These are phyloP conservation scores for Corylus avellana DNA, from an alignment of 306 rosid species.

Conservation along the genomic window DNA sequence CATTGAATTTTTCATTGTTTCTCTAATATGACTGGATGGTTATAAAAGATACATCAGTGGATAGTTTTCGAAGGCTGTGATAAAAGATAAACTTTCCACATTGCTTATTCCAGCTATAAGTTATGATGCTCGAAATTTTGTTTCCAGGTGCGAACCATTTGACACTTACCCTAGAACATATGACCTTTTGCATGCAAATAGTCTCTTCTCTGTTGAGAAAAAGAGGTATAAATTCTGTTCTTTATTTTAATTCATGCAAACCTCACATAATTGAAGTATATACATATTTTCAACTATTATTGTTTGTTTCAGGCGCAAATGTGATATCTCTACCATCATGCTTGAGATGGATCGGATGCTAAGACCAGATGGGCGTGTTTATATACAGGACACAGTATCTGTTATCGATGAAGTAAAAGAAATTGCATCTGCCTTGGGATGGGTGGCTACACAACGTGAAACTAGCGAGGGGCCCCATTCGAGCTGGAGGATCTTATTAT, in stretches of 20 bases:
- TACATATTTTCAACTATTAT: background rate
- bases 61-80: background rate
- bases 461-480: slow-evolving; percentile 91
- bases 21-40: background rate
- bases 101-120: background rate
- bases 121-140: slow-evolving; percentile 22
- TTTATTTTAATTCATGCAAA: background rate
- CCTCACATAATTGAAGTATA: background rate
- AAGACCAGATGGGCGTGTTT: slow-evolving; percentile 82
- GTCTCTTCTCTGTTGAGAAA: slow-evolving; percentile 73
- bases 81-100: background rate
- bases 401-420: slow-evolving; percentile 60
- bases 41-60: background rate
- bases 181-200: slow-evolving; percentile 78
- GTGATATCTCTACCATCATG: slow-evolving; percentile 78
- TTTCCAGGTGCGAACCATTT: slow-evolving; percentile 86
- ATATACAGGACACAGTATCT: slow-evolving; percentile 64
- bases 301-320: slow-evolving; percentile 46
- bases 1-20: background rate
- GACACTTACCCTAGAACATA: slow-evolving; percentile 96
- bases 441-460: slow-evolving; percentile 50
- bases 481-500: slow-evolving; percentile 71
- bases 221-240: slow-evolving; percentile 52
- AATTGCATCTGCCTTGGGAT: slow-evolving; percentile 69
- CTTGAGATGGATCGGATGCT: slow-evolving; percentile 88